These are phyloP conservation scores for Carnegiea gigantea DNA, from an alignment of 179 eudicot genomes.

Conservation along the genomic window DNA sequence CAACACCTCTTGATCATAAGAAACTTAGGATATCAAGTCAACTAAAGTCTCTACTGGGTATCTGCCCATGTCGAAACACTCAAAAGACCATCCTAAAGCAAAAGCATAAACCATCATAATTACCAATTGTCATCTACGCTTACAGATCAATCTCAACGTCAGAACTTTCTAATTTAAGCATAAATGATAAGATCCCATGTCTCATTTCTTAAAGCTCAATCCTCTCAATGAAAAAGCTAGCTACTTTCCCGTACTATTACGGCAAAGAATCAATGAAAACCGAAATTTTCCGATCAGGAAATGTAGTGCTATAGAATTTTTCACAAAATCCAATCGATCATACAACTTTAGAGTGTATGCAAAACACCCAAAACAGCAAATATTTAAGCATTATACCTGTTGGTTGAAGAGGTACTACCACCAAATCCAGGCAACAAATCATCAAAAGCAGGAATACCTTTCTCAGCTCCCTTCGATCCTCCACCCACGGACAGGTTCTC, in stretches of 20 bases:
- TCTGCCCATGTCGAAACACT: background rate
- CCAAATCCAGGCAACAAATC: constrained; percentile 77
- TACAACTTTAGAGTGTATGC: background rate
- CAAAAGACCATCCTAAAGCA: background rate
- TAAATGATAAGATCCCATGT: background rate
- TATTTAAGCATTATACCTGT: constrained; percentile 45
- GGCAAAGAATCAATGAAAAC: background rate
- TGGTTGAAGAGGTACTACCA: constrained; percentile 30
- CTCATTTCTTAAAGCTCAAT: background rate
- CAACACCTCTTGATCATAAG: background rate
- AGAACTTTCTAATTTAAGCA: background rate
- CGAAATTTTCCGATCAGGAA: background rate
- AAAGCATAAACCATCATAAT: background rate
- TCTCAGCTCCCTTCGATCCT: constrained; percentile 30
- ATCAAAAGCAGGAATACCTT: constrained; percentile 43
- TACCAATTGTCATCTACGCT: background rate
- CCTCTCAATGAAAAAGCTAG: background rate
- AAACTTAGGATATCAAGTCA: background rate
- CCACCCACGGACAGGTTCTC: constrained; percentile 22
- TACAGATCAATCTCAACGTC: background rate
- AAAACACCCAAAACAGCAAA: background rate
- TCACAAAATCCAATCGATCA: background rate
- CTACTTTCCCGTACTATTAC: background rate
- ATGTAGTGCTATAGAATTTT: background rate
- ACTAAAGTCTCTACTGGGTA: background rate